Evolutionary conservation across 306 rosid species (phyloP).

Genomic region (Vicia villosa): DNA sequence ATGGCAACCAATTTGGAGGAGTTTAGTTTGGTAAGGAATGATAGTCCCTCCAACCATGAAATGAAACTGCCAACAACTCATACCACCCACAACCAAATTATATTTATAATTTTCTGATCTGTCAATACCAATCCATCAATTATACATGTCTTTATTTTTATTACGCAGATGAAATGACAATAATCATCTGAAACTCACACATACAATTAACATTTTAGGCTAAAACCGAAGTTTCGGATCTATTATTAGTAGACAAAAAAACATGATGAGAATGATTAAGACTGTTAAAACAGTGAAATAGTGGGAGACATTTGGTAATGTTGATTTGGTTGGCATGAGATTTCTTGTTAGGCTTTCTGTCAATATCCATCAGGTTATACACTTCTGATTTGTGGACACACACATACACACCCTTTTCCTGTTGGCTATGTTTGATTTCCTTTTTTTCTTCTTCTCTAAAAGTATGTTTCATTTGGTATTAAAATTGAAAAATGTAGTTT

Average conservation of each 20-base stretch:
- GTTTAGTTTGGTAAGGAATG: constrained; percentile 50
- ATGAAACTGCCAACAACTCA: constrained; percentile 35
- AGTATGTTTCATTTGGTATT: background rate
- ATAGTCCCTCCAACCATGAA: constrained; percentile 42
- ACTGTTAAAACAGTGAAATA: constrained; percentile 13
- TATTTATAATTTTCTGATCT: background rate
- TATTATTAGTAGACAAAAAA: background rate
- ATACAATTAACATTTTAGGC: no score
- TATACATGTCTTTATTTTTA: no score
- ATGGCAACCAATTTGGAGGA: constrained; percentile 11
- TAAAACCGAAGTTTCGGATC: no score
- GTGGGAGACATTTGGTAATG: constrained; percentile 10
- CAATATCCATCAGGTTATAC: constrained; percentile 25
- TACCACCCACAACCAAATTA: constrained; percentile 21
- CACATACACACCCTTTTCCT: constrained; percentile 9
- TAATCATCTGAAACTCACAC: no score
- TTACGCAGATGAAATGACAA: no score
- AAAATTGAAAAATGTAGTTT: background rate
- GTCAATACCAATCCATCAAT: background rate
- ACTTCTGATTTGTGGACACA: constrained; percentile 3
- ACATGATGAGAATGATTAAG: constrained; percentile 17
- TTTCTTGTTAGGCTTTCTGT: constrained; percentile 29
- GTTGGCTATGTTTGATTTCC: background rate
- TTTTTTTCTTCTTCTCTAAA: background rate
- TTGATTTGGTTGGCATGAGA: constrained; percentile 16